Conservation (phyloP, 805 yeast species). For the Monosporozyma aerobia region DNA sequence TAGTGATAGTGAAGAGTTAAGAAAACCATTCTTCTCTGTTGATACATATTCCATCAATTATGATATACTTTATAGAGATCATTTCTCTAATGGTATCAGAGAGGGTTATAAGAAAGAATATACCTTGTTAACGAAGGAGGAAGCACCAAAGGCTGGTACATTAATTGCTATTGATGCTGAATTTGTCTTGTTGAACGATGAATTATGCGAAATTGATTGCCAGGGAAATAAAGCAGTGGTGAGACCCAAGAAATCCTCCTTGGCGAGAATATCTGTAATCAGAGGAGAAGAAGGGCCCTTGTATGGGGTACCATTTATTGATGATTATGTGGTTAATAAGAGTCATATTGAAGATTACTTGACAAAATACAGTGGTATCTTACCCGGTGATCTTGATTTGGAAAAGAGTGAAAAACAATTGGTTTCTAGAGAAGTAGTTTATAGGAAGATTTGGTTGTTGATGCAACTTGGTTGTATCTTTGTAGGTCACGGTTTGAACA, state of each 20-base stretch:
- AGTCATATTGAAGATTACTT: conserved; percentile 72
- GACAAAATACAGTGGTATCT: conserved; percentile 90
- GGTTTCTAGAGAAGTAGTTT: conserved; percentile 74
- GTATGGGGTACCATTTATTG: conserved; percentile 75
- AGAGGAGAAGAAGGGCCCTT: conserved; percentile 59
- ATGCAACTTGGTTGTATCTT: conserved; percentile 83
- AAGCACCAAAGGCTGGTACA: conserved; percentile 67
- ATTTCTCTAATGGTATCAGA: conserved; percentile 59
- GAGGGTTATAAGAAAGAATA: conserved; percentile 53
- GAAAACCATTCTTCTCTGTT: conserved; percentile 38
- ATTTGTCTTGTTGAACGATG: conserved; percentile 75
- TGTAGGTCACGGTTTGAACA: conserved; percentile 88
- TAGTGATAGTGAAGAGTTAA: conserved; percentile 38
- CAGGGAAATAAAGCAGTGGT: conserved; percentile 62
- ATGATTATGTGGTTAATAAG: conserved; percentile 77
- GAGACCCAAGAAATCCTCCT: conserved; percentile 63
- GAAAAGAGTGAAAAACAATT: conserved; percentile 52
- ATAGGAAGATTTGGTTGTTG: conserved; percentile 82
- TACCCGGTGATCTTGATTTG: conserved; percentile 81
- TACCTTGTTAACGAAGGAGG: conserved; percentile 52
- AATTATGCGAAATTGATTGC: conserved; percentile 65
- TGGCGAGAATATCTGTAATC: conserved; percentile 84
- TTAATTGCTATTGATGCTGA: conserved; percentile 94
- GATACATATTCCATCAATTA: conserved; percentile 49
- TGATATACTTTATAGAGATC: conserved; percentile 62